Base-by-base conservation (phyloP, 371 early-diverging fungal species). In the Mucor piriformis region DNA sequence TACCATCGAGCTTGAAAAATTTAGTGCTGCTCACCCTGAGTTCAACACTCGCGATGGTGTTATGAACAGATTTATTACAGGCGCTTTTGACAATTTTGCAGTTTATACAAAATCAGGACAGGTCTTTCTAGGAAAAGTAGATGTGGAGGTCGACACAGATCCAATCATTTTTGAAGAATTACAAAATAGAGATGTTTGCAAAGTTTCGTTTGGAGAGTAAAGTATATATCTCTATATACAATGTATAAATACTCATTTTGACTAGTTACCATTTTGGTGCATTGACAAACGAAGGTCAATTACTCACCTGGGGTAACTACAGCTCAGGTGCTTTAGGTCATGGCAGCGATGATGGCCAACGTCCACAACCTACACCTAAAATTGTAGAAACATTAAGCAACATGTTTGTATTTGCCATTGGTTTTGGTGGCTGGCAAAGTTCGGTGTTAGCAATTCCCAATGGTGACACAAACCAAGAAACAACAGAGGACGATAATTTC, bases 221-320 rank as follows among this genome's bases (percentile, higher is more conserved):
- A 18, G 57, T 27, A 50, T 47, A 8, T 35, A n/a, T 20, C 3
- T 7, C 8, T n/a, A n/a, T n/a, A n/a, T n/a, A n/a, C n/a, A n/a
- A n/a, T n/a, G n/a, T n/a, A n/a, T n/a, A n/a, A n/a, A n/a, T n/a
- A n/a, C n/a, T n/a, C n/a, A n/a, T n/a, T n/a, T n/a, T n/a, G n/a
- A n/a, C n/a, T 49, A 76, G 77, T 46, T 75, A 79, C 44, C 80
- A 79, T 51, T 58, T 48, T 27, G 80, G 80, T 27, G 80, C 80
- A 21, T 27, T 79, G 34, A 79, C 80, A 11, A 76, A 62, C 43
- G 32, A 69, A 40, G 80, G 80, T 10, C 29, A 63, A 12, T 18
- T 79, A 27, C 51, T 74, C 23, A 76, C 80, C 6, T 79, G 80
- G 80, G 80, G 80, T 15, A 50, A 24, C 0, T 66, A 64, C 46